Evolutionary conservation across 2,329 filamentous ascomycete species (phyloP).

Genomic region (Cercospora janseana): DNA sequence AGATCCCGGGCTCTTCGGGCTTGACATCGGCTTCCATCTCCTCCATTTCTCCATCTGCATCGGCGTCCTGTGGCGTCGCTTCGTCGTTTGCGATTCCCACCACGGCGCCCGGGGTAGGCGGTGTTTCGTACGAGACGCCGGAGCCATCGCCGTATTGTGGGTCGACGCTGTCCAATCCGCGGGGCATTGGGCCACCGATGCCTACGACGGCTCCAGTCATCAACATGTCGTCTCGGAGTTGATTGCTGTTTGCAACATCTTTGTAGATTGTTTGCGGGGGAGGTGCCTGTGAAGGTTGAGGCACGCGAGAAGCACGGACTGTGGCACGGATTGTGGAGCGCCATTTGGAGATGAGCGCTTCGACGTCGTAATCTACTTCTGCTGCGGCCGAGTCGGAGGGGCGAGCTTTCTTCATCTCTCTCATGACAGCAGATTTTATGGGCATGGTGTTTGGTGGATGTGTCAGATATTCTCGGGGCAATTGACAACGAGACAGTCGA

Average conservation of each 20-base stretch:
- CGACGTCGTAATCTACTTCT: conserved; percentile 32
- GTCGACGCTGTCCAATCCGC: conserved; percentile 2
- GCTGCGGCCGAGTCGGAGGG: conserved; percentile 19
- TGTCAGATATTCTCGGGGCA: conserved; percentile 37
- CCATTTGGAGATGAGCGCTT: conserved; percentile 34
- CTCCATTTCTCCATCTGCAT: conserved; percentile 27
- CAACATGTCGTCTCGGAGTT: conserved; percentile 28
- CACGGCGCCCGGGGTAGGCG: conserved; percentile 33
- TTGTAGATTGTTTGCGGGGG: conserved; percentile 7
- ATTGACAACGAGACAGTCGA: conserved; percentile 35
- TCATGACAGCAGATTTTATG: conserved; percentile 39
- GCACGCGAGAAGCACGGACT: conserved; percentile 19
- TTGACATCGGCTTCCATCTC: conserved; percentile 17
- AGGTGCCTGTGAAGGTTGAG: not conserved
- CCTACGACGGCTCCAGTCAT: conserved; percentile 32
- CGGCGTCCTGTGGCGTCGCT: conserved; percentile 19
- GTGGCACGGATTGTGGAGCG: conserved; percentile 28
- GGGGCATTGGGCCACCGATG: conserved; percentile 30
- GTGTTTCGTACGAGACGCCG: conserved; percentile 32
- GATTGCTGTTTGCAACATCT: conserved; percentile 10
- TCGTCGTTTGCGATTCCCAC: conserved; percentile 26
- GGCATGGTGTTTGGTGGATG: conserved; percentile 39
- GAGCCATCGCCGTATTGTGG: conserved; percentile 10
- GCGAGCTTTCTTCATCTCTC: conserved; percentile 34
- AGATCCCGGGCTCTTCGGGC: conserved; percentile 17